phyloP scores from a whole-genome alignment of 805 yeast genomes.

The Metschnikowia sp. region DNA sequence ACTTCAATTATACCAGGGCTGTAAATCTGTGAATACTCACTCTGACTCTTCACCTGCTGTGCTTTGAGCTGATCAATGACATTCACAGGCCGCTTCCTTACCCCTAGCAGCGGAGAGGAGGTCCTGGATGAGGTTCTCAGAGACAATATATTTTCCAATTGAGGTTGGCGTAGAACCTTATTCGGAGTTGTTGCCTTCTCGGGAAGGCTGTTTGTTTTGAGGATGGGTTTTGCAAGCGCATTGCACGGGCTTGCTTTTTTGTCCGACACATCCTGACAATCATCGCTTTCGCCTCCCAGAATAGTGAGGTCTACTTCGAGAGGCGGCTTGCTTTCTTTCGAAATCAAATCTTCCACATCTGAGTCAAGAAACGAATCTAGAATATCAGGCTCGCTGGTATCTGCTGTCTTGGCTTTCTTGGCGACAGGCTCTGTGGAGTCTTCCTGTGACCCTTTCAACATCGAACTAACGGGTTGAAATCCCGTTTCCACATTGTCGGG shows the following conservation, averaged over 20 bases:
- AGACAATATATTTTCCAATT: not conserved
- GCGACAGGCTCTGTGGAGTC: not conserved
- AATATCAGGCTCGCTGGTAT: constrained; percentile 5
- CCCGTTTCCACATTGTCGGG: constrained; percentile 71
- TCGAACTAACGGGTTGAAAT: constrained; percentile 48
- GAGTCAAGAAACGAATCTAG: constrained; percentile 16
- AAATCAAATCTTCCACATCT: constrained; percentile 6
- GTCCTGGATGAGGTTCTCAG: constrained; percentile 1
- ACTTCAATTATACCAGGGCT: too few species aligned
- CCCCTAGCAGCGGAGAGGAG: constrained; percentile 5
- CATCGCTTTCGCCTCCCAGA: not conserved
- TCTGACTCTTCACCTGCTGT: not conserved
- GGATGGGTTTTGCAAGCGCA: too few species aligned
- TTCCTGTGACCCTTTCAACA: constrained; percentile 31
- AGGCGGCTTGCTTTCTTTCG: not conserved
- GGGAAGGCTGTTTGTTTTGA: too few species aligned
- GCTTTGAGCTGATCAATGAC: constrained; percentile 3
- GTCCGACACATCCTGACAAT: too few species aligned
- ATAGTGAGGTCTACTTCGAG: not conserved
- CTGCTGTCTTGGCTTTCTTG: not conserved
- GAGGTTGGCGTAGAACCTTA: too few species aligned
- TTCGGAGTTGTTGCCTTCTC: too few species aligned
- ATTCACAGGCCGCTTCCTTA: not conserved
- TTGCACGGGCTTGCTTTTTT: too few species aligned
- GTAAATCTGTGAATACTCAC: not conserved